Conservation (phyloP, 176 grass and related monocot species). For the Phoenix roebelenii region DNA sequence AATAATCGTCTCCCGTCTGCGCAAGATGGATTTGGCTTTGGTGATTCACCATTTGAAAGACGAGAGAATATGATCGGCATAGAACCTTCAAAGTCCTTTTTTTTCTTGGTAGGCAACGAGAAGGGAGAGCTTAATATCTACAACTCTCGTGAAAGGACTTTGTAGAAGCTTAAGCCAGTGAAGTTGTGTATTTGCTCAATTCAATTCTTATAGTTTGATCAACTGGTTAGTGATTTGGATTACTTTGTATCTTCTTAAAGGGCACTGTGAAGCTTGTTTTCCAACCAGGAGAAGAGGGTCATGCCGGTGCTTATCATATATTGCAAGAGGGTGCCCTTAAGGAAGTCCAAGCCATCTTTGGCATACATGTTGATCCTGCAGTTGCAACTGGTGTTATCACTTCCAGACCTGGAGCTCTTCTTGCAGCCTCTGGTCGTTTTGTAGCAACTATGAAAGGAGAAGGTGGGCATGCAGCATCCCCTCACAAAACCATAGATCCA, state of each 20-base stretch:
- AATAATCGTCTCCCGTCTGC: no score
- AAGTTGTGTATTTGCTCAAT: no score
- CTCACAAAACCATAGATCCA: conserved; percentile 40
- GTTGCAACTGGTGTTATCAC: conserved; percentile 26
- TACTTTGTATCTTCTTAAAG: conserved; percentile 7
- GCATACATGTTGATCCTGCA: conserved; percentile 25
- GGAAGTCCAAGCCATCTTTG: conserved; percentile 46
- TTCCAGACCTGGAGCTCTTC: conserved; percentile 42
- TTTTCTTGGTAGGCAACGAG: no score
- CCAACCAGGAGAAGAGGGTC: conserved; percentile 68
- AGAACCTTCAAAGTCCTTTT: no score
- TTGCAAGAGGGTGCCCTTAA: conserved; percentile 45
- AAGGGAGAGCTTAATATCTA: no score
- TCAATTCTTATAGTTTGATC: background rate
- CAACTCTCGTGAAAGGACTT: no score
- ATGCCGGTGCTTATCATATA: conserved; percentile 54
- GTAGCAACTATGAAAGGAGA: conserved; percentile 43
- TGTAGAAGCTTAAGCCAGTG: no score
- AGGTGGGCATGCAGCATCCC: conserved; percentile 56
- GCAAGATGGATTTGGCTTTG: no score
- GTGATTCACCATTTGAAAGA: no score
- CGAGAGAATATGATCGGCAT: no score
- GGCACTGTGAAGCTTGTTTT: conserved; percentile 77
- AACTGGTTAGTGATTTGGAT: background rate
- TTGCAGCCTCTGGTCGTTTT: conserved; percentile 56